These are phyloP conservation scores for Austroboletus rostrupii DNA, from an alignment of 1,284 basidiomycete species.

Conservation along the genomic window DNA sequence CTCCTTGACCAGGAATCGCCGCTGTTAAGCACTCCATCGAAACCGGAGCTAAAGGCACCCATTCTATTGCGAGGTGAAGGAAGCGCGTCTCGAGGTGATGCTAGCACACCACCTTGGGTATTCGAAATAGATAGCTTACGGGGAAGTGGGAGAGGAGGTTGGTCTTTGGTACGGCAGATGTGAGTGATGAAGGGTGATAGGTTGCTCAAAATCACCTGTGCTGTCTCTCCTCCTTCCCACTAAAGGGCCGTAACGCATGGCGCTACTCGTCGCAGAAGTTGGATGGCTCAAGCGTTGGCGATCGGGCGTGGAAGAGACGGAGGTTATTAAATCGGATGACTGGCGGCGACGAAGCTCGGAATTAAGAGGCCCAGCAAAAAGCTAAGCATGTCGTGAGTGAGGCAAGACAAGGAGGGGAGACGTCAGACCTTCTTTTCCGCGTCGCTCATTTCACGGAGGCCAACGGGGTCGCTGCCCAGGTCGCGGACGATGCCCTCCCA, in stretches of 20 bases:
- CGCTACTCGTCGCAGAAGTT: slow-evolving; percentile 47
- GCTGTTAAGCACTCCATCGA: slow-evolving; percentile 67
- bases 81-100: slow-evolving; percentile 57
- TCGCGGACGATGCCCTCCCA: slow-evolving; percentile 85
- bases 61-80: slow-evolving; percentile 66
- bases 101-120: slow-evolving; percentile 44
- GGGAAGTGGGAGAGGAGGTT: slow-evolving; percentile 43
- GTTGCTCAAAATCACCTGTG: slow-evolving; percentile 42
- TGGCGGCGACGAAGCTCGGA: slow-evolving; percentile 79
- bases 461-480: slow-evolving; percentile 66
- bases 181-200: slow-evolving; percentile 11
- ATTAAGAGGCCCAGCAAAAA: slow-evolving; percentile 71
- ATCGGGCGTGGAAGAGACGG: slow-evolving; percentile 53
- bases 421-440: slow-evolving; percentile 80
- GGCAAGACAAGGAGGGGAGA: slow-evolving; percentile 7
- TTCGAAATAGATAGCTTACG: slow-evolving; percentile 71
- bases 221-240: slow-evolving; percentile 62
- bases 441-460: slow-evolving; percentile 74
- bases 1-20: slow-evolving; percentile 68
- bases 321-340: slow-evolving; percentile 64
- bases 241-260: slow-evolving; percentile 60
- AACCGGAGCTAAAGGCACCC: slow-evolving; percentile 48
- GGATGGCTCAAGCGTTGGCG: slow-evolving; percentile 54
- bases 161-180: slow-evolving; percentile 36
- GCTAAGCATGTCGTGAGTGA: slow-evolving; percentile 41